These are phyloP conservation scores for Aureobasidium sp. DNA, from an alignment of 2,329 filamentous ascomycete species.

Conservation along the genomic window DNA sequence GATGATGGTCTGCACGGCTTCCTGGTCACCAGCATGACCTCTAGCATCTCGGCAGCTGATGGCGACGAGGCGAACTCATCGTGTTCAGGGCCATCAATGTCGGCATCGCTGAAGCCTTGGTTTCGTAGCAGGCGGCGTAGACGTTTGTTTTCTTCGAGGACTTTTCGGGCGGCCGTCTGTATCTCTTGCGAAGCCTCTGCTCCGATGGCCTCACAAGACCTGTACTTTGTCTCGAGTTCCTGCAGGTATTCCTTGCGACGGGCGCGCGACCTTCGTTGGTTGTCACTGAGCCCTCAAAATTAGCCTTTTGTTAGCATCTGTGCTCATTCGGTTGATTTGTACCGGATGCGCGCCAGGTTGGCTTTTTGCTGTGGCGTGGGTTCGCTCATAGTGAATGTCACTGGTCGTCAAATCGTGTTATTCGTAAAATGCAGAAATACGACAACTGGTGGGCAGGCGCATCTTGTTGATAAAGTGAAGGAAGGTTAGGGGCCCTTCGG, in stretches of 20 bases:
- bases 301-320: conserved; percentile 18
- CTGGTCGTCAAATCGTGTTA: neutral
- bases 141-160: conserved; percentile 62
- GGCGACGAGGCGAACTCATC: conserved; percentile 15
- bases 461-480: neutral
- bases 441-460: neutral
- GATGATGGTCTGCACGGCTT: conserved; percentile 8
- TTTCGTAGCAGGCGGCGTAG: conserved; percentile 53
- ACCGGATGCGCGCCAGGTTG: conserved; percentile 57
- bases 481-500: neutral
- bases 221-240: conserved; percentile 59
- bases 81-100: conserved; percentile 37
- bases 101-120: conserved; percentile 51
- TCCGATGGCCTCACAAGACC: conserved; percentile 57
- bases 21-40: conserved; percentile 15
- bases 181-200: conserved; percentile 65
- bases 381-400: neutral
- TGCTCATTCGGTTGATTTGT: conserved; percentile 44
- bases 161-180: conserved; percentile 60
- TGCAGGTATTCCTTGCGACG: conserved; percentile 66
- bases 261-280: conserved; percentile 68
- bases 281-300: conserved; percentile 49
- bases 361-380: conserved; percentile 24
- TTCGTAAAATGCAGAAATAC: neutral
- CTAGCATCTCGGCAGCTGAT: conserved; percentile 1